These are phyloP conservation scores for Flaveria trinervia DNA, from an alignment of 129 eudicot species.

Conservation along the genomic window DNA sequence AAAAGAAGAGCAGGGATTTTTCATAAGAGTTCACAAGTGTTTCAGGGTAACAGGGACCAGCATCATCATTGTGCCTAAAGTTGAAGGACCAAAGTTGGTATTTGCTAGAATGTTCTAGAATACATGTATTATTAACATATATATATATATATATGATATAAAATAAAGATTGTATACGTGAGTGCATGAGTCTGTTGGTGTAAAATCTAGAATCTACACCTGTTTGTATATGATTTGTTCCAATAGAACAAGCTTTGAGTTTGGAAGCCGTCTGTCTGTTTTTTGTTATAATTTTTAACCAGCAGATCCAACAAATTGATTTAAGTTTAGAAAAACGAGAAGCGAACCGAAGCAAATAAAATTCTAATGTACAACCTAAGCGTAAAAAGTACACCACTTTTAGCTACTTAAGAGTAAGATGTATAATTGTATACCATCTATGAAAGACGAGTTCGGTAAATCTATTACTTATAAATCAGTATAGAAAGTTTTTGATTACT, in stretches of 20 bases:
- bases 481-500: too few relatives aligned
- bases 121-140: not conserved
- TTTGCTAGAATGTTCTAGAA: not conserved
- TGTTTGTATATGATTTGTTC: too few relatives aligned
- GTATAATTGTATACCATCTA: too few relatives aligned
- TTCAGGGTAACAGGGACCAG: constrained; percentile 62
- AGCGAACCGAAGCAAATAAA: too few relatives aligned
- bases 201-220: too few relatives aligned
- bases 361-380: too few relatives aligned
- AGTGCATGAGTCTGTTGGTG: not conserved
- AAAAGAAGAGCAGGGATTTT: constrained; percentile 77
- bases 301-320: too few relatives aligned
- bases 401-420: too few relatives aligned
- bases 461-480: too few relatives aligned
- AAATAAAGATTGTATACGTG: constrained; percentile 4
- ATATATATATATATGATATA: not conserved
- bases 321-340: too few relatives aligned
- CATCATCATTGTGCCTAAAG: constrained; percentile 33
- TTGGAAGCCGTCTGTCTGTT: not conserved
- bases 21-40: constrained; percentile 61
- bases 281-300: not conserved
- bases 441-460: too few relatives aligned
- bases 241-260: not conserved
- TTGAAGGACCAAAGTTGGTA: not conserved
- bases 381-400: too few relatives aligned